Percentiles rank a stretch among this genome's conserved stretches.
Conservation (phyloP, 2,329 filamentous ascomycete species). For the Colletotrichum kahawae region DNA sequence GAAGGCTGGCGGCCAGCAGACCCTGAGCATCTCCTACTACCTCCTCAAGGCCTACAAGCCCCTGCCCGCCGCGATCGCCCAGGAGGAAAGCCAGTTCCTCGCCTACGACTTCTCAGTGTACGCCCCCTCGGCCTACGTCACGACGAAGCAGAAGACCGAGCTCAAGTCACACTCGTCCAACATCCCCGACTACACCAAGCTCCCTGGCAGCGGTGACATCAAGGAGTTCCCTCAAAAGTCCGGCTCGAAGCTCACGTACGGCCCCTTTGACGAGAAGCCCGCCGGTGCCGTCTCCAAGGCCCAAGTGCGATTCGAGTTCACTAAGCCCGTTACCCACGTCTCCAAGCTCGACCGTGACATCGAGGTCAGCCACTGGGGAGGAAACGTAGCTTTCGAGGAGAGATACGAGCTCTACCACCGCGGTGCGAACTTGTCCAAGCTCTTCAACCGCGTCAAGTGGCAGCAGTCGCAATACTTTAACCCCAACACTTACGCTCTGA, state of each 20-base stretch:
- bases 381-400: constrained; percentile 94
- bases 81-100: constrained; percentile 87
- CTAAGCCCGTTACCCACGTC: constrained; percentile 84
- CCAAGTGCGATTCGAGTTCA: constrained; percentile 91
- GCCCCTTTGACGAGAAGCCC: constrained; percentile 83
- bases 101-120: constrained; percentile 87
- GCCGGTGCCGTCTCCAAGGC: constrained; percentile 77
- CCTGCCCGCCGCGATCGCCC: constrained; percentile 81
- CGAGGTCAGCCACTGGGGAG: constrained; percentile 97
- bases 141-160: constrained; percentile 95
- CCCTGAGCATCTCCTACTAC: constrained; percentile 85
- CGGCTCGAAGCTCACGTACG: constrained; percentile 87
- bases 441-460: constrained; percentile 81
- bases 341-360: constrained; percentile 85
- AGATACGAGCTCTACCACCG: constrained; percentile 87
- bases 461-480: constrained; percentile 76
- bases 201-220: constrained; percentile 65
- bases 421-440: constrained; percentile 76
- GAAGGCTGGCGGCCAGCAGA: constrained; percentile 77
- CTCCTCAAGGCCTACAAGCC: constrained; percentile 80
- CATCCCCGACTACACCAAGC: constrained; percentile 83
- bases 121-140: constrained; percentile 81
- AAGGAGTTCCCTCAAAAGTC: constrained; percentile 74
- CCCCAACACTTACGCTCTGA: constrained; percentile 78
- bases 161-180: constrained; percentile 82